A percentile compares a stretch with the other conserved stretches of the same genome.
Conservation (phyloP, 169 alveolate species). For the Eimeria zaria region DNA sequence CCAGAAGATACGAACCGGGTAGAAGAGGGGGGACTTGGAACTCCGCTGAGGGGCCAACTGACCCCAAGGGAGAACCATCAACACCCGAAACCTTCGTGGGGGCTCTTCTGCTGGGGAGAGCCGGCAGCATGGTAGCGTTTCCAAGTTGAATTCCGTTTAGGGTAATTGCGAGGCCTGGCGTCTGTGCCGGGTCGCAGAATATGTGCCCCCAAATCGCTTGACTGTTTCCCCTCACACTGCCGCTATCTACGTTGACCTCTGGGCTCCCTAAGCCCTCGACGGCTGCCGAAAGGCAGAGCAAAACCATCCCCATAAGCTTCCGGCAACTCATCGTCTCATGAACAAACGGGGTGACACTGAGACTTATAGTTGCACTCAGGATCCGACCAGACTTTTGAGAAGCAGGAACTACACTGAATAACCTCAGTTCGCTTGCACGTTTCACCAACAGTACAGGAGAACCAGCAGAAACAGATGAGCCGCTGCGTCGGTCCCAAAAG, state of each 20-base stretch:
- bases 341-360: not conserved
- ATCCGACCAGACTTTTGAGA: not conserved
- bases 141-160: slow-evolving; percentile 52
- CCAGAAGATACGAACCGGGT: slow-evolving; percentile 68
- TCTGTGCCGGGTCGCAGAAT: slow-evolving; percentile 30
- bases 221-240: not conserved
- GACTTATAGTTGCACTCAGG: not conserved
- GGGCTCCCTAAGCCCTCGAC: not conserved
- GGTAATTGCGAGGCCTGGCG: slow-evolving; percentile 41
- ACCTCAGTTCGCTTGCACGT: not conserved
- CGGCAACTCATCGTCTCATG: slow-evolving; percentile 17
- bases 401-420: not conserved
- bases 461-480: not conserved
- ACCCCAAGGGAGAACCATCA: not conserved
- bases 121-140: slow-evolving; percentile 44
- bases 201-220: slow-evolving; percentile 41
- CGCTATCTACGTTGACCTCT: not conserved
- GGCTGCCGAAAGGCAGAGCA: slow-evolving; percentile 6
- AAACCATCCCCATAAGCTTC: not conserved
- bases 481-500: not conserved
- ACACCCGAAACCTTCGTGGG: not conserved
- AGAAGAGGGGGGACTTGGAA: slow-evolving; percentile 59
- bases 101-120: not conserved
- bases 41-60: slow-evolving; percentile 21
- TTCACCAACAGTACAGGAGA: not conserved